Evolutionary conservation across 1,284 basidiomycete species (phyloP).

Genomic region (Rhodotorula sp.): DNA sequence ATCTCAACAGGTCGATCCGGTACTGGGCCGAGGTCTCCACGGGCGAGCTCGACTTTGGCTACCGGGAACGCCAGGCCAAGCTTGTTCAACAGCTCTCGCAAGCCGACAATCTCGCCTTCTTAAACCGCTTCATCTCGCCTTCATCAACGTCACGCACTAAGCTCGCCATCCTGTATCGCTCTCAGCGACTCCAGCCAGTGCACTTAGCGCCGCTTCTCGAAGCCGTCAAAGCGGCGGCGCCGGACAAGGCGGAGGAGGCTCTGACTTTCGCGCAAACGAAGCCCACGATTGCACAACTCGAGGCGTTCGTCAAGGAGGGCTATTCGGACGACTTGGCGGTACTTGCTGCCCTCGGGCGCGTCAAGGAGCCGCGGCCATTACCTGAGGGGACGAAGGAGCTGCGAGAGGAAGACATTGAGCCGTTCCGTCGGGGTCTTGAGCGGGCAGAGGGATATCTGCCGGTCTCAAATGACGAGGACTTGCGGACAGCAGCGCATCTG

Average conservation of each 20-base stretch:
- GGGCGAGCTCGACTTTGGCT: conserved; percentile 70
- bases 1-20: conserved; percentile 46
- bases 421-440: conserved; percentile 12
- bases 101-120: conserved; percentile 68
- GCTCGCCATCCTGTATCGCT: conserved; percentile 41
- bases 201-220: conserved; percentile 7
- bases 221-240: not conserved
- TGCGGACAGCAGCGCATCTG: conserved; percentile 6
- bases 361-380: not conserved
- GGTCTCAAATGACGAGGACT: conserved; percentile 7
- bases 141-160: conserved; percentile 29
- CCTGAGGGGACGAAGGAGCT: conserved; percentile 18
- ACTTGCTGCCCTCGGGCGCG: not conserved
- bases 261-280: conserved; percentile 8
- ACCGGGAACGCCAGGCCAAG: conserved; percentile 59
- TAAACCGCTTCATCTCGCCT: conserved; percentile 35
- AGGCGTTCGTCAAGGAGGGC: not conserved
- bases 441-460: conserved; percentile 12
- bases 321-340: not conserved
- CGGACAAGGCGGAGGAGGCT: not conserved
- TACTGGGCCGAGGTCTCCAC: conserved; percentile 71
- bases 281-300: conserved; percentile 20
- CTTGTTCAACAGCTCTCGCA: conserved; percentile 67
- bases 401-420: conserved; percentile 4
- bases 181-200: conserved; percentile 38